Percentiles rank a stretch among this genome's conserved stretches.
phyloP scores from a whole-genome alignment of 805 yeast species.

The Clavispora vitiphila region DNA sequence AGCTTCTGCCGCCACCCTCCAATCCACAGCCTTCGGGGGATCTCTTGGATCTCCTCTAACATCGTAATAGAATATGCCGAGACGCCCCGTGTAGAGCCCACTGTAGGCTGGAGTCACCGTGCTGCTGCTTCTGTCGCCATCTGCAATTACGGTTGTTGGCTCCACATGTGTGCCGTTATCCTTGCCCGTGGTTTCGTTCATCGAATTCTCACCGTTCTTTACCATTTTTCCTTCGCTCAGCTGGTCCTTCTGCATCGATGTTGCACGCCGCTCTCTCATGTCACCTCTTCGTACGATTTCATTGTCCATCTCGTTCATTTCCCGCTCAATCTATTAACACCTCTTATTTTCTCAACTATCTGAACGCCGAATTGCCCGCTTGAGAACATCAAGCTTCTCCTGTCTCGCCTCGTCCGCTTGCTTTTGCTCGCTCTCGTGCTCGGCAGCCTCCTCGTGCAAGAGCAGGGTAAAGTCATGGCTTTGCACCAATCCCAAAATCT shows the following conservation, averaged over 20 bases:
- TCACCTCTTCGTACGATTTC: too few relatives aligned
- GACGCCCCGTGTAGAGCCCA: too few relatives aligned
- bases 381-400: not conserved
- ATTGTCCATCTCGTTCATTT: not conserved
- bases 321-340: not conserved
- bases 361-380: not conserved
- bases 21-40: constrained; percentile 21
- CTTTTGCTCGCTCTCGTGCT: not conserved
- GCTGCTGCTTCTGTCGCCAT: too few relatives aligned
- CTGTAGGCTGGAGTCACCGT: too few relatives aligned
- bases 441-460: not conserved
- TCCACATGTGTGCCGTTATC: too few relatives aligned
- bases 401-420: not conserved
- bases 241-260: too few relatives aligned
- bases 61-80: not conserved
- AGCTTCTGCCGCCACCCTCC: not conserved
- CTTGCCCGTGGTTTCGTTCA: too few relatives aligned
- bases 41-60: constrained; percentile 34
- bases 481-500: constrained; percentile 23
- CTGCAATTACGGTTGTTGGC: too few relatives aligned
- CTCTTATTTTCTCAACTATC: not conserved
- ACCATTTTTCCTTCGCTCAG: too few relatives aligned
- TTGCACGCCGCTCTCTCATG: too few relatives aligned
- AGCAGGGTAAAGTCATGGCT: not conserved
- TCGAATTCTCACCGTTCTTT: too few relatives aligned